phyloP scores from a whole-genome alignment of 768 basidiomycete genomes.

The Boletus tylopilopsis region DNA sequence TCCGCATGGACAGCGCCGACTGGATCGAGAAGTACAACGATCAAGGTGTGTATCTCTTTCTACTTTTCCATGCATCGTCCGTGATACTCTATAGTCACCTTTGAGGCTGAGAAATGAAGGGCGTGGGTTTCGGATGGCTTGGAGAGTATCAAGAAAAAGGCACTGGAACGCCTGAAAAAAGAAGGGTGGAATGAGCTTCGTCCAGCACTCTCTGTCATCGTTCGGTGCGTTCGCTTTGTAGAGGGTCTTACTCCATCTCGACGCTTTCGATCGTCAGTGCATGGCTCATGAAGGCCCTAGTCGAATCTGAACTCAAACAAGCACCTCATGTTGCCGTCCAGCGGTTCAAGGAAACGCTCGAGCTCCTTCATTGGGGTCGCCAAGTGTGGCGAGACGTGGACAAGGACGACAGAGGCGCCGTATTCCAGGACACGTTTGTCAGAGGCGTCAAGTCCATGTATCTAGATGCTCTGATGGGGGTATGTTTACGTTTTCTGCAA shows the following conservation, averaged over 20 bases:
- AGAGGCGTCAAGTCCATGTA: background rate
- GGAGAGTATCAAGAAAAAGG: background rate
- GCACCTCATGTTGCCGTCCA: background rate
- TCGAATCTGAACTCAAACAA: background rate
- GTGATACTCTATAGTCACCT: background rate
- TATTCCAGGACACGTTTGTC: conserved; percentile 2
- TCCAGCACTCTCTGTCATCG: background rate
- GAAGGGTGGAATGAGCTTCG: background rate
- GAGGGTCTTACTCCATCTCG: background rate
- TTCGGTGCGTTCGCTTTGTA: background rate
- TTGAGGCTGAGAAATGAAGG: background rate
- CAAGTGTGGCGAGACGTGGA: conserved; percentile 1
- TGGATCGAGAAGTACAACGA: background rate
- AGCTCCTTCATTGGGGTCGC: conserved; percentile 3
- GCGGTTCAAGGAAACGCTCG: background rate
- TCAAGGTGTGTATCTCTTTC: background rate
- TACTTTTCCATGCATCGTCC: background rate
- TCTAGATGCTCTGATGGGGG: background rate
- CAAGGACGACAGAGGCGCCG: background rate
- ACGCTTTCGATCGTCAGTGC: background rate
- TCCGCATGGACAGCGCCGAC: background rate
- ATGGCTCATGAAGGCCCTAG: background rate
- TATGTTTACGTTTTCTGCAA: background rate
- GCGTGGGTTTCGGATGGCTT: background rate
- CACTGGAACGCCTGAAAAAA: background rate